Conservation (phyloP, 371 early-diverging fungal genomes). For the Blyttiomyces sp. region DNA sequence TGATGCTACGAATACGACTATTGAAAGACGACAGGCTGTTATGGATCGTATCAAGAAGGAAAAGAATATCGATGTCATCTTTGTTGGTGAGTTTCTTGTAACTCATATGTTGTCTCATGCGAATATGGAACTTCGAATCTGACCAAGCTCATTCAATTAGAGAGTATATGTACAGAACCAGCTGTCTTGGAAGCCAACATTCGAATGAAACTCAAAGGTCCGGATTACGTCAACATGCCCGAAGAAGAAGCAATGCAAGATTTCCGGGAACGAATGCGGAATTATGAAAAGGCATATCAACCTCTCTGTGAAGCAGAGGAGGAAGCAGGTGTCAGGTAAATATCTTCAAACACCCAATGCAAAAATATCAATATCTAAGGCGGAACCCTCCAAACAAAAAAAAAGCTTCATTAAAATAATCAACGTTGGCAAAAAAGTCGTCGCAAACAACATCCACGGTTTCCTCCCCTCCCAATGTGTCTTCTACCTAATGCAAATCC, state of each 20-base stretch:
- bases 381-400: neutral
- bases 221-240: constrained; percentile 75
- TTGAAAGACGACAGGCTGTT: constrained; percentile 63
- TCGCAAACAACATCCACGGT: constrained; percentile 76
- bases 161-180: constrained; percentile 76
- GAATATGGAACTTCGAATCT: constrained; percentile 32
- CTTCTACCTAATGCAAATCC: constrained; percentile 76
- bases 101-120: no score
- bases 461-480: constrained; percentile 78
- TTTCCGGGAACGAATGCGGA: constrained; percentile 69
- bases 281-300: constrained; percentile 81
- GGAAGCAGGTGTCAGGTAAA: constrained; percentile 50
- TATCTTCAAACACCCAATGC: no score
- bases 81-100: constrained; percentile 43
- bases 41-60: constrained; percentile 53
- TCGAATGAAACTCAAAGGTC: constrained; percentile 74
- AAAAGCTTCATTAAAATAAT: constrained; percentile 74
- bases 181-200: constrained; percentile 72
- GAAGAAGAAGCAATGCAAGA: constrained; percentile 67
- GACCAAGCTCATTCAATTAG: no score
- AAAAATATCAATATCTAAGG: no score
- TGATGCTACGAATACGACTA: constrained; percentile 86
- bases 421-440: constrained; percentile 81
- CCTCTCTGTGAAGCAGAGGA: constrained; percentile 75
- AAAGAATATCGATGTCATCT: constrained; percentile 46